phyloP scores from a whole-genome alignment of 495 filamentous ascomycete genomes.

The Chaetomium fimeti region DNA sequence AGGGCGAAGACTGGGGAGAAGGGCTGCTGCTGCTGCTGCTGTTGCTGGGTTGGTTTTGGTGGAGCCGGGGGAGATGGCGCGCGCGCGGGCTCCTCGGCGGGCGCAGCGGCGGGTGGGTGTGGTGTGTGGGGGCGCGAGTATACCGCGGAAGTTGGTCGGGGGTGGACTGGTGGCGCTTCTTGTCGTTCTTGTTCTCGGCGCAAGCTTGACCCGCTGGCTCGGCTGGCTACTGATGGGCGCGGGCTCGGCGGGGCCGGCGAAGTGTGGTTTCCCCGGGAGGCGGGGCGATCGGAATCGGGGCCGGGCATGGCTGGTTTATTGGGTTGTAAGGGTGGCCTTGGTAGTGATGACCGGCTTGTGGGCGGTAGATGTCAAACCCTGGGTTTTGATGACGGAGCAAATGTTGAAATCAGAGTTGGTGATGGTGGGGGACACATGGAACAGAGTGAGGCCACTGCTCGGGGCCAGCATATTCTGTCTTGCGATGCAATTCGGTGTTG shows the following conservation, averaged over 20 bases:
- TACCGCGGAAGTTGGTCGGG: constrained; percentile 25
- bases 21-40: constrained; percentile 23
- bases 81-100: constrained; percentile 12
- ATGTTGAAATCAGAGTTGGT: background rate
- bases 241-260: constrained; percentile 32
- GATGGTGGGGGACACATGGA: background rate
- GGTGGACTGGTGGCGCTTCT: constrained; percentile 11
- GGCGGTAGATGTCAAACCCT: background rate
- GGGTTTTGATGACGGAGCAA: background rate
- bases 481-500: background rate
- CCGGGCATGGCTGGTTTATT: constrained; percentile 27
- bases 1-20: constrained; percentile 69
- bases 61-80: constrained; percentile 8
- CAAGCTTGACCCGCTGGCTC: constrained; percentile 32
- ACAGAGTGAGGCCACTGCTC: background rate
- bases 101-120: constrained; percentile 8
- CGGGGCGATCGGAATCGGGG: constrained; percentile 28
- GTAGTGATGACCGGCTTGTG: background rate
- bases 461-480: background rate
- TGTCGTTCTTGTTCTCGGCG: constrained; percentile 33
- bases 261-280: constrained; percentile 25
- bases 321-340: background rate
- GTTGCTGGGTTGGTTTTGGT: constrained; percentile 15
- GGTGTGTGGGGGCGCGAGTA: constrained; percentile 24
- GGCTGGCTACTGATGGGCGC: constrained; percentile 32